Evolutionary conservation across 768 basidiomycete genomes (phyloP).

Genomic region (Floccularia luteovirens): DNA sequence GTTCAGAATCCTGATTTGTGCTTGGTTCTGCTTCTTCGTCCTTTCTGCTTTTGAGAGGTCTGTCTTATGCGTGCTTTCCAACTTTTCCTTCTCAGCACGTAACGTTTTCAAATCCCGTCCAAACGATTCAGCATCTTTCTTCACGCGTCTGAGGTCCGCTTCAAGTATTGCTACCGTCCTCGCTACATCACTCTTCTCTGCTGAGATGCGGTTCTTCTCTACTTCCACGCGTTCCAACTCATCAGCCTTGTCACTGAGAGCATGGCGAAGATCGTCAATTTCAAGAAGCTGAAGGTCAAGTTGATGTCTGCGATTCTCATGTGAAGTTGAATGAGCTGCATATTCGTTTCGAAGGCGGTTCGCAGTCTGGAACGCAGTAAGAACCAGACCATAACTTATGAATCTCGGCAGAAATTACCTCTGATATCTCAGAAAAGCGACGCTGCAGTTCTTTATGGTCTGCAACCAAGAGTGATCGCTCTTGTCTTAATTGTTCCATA

Average conservation of each 20-base stretch:
- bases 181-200: constrained; percentile 60
- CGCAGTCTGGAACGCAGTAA: constrained; percentile 36
- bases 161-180: constrained; percentile 63
- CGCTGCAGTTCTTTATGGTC: constrained; percentile 73
- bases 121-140: constrained; percentile 69
- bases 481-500: constrained; percentile 71
- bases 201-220: constrained; percentile 53
- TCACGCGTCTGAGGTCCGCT: constrained; percentile 67
- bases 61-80: constrained; percentile 46
- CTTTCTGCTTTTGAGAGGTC: constrained; percentile 53
- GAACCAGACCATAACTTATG: too few species aligned
- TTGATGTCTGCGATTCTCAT: constrained; percentile 65
- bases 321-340: constrained; percentile 51
- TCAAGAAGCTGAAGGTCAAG: constrained; percentile 66
- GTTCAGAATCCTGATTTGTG: constrained; percentile 56
- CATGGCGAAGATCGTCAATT: constrained; percentile 69
- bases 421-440: constrained; percentile 55
- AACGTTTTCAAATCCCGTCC: constrained; percentile 70
- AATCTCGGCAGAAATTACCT: constrained; percentile 52
- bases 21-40: constrained; percentile 57
- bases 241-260: constrained; percentile 50
- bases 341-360: constrained; percentile 59
- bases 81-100: constrained; percentile 57
- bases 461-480: constrained; percentile 57
- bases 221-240: constrained; percentile 58